Base-by-base conservation (phyloP, 768 basidiomycete genomes). In the Leccinum obscurum region DNA sequence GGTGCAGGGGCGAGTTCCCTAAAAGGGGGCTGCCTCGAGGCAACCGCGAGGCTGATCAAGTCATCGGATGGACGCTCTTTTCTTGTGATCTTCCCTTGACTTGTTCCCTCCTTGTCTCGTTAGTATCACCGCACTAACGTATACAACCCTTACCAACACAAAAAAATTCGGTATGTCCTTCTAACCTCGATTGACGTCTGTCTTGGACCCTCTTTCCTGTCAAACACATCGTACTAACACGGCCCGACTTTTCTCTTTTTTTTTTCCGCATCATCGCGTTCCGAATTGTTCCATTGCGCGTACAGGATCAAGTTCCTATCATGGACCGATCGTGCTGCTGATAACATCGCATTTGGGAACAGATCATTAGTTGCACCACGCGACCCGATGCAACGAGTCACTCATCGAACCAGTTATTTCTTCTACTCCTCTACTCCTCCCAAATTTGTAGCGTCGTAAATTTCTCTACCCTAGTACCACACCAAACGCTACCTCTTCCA, bases 341-440 rank as follows among this genome's bases (percentile, higher is more conserved):
- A 72, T 72, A 69, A 62, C 70, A 62, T 64, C 71, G 60, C 24
- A 64, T 72, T 72, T 67, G 58, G 68, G 54, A 65, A 66, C 64
- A 52, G 52, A 53, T 53, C 35, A 53, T 53, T 53, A 54, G 39
- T 58, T 48, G 26, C 52, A 61, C 48, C 66, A 69, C 71, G 64
- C 66, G 70, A 67, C 61, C 66, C 62, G 64, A 67, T 72, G 62
- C 58, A 62, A 67, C 70, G 67, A 71, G 67, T 66, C 69, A 65
- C 26, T 49, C 58, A 64, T 69, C 62, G 48, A 66, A 58, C 66
- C 44, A 46, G 61, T 52, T 58, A 64, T 58, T 66, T 62, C 59
- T 39, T 41, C 62, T 54, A 58, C 67, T 55, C 68, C 67, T 64
- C 37, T 41, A 10, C 22, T 57, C 30, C 15, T 57, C 50, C 55